phyloP scores from a whole-genome alignment of 1,284 basidiomycete species.

The Cutaneotrichosporon sp. region DNA sequence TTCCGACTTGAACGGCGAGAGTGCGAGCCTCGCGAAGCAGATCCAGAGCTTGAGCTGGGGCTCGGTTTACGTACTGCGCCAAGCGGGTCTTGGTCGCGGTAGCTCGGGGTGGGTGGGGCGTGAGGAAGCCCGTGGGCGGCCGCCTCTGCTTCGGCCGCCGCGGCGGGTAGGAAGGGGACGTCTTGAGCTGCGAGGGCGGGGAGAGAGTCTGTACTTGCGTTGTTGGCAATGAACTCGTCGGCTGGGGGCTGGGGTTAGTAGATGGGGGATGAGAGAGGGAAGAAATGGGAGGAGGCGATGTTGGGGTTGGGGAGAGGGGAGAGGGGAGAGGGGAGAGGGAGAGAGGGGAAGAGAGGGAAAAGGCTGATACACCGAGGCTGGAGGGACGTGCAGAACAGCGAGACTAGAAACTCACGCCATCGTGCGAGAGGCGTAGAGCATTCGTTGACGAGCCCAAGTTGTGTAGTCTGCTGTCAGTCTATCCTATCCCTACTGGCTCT shows the following conservation, averaged over 20 bases:
- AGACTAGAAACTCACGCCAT: slow-evolving; percentile 24
- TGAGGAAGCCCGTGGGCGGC: slow-evolving; percentile 5
- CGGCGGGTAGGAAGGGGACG: slow-evolving; percentile 18
- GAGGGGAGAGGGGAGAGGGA: slow-evolving; percentile 6
- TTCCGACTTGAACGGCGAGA: neutral
- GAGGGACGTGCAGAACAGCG: neutral
- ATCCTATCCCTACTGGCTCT: neutral
- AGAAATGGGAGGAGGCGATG: slow-evolving; percentile 4
- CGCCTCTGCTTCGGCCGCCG: slow-evolving; percentile 10
- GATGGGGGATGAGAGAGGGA: neutral
- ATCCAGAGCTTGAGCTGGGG: neutral
- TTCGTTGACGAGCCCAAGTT: neutral
- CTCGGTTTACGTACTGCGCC: neutral
- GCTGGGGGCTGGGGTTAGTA: slow-evolving; percentile 33
- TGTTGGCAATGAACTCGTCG: slow-evolving; percentile 40
- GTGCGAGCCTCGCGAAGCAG: neutral
- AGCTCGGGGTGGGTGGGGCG: neutral
- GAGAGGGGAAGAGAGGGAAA: slow-evolving; percentile 5
- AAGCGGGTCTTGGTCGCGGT: slow-evolving; percentile 12
- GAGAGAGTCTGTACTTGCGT: slow-evolving; percentile 43
- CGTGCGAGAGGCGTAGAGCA: slow-evolving; percentile 24
- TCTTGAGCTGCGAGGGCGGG: slow-evolving; percentile 29
- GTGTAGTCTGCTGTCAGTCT: slow-evolving; percentile 9
- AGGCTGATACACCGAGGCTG: neutral
- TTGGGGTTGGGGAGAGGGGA: neutral